phyloP scores from a whole-genome alignment of 2,329 filamentous ascomycete genomes.

The Xylariaceae sp. region DNA sequence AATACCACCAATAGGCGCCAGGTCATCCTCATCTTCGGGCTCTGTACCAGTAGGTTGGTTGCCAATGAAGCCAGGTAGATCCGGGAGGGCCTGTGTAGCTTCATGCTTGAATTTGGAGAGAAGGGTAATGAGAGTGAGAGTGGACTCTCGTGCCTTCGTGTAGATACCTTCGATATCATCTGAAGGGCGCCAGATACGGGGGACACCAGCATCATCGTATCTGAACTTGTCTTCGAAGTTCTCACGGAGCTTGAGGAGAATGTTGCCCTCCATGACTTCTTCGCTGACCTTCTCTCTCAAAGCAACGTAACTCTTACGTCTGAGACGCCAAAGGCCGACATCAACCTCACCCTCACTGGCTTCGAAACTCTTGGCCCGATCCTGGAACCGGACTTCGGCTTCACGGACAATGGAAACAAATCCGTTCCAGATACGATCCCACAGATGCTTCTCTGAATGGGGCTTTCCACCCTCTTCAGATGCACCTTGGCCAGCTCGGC shows the following conservation, averaged over 20 bases:
- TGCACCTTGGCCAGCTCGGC: constrained; percentile 74
- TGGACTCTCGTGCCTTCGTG: constrained; percentile 86
- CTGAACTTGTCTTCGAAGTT: constrained; percentile 99
- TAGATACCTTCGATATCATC: constrained; percentile 97
- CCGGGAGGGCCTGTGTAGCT: constrained; percentile 68
- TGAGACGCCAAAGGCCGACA: constrained; percentile 84
- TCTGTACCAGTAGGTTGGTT: constrained; percentile 68
- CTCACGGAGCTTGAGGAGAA: constrained; percentile 89
- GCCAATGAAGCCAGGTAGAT: constrained; percentile 81
- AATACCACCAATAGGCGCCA: constrained; percentile 82
- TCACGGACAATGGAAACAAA: constrained; percentile 80
- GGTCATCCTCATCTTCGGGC: constrained; percentile 81
- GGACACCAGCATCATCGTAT: constrained; percentile 91
- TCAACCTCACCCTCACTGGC: constrained; percentile 87
- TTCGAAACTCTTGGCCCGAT: constrained; percentile 88
- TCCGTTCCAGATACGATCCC: constrained; percentile 89
- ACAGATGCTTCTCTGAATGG: constrained; percentile 73
- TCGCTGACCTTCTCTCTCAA: constrained; percentile 88
- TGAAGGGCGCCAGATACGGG: constrained; percentile 90
- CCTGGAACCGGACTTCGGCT: constrained; percentile 78
- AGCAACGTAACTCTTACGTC: constrained; percentile 91
- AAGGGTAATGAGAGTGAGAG: constrained; percentile 82
- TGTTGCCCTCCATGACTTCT: constrained; percentile 96
- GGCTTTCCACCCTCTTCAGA: constrained; percentile 73
- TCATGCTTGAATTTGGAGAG: constrained; percentile 77